These are phyloP conservation scores for Suillus subalutaceus DNA, from an alignment of 768 basidiomycete species.

Conservation along the genomic window DNA sequence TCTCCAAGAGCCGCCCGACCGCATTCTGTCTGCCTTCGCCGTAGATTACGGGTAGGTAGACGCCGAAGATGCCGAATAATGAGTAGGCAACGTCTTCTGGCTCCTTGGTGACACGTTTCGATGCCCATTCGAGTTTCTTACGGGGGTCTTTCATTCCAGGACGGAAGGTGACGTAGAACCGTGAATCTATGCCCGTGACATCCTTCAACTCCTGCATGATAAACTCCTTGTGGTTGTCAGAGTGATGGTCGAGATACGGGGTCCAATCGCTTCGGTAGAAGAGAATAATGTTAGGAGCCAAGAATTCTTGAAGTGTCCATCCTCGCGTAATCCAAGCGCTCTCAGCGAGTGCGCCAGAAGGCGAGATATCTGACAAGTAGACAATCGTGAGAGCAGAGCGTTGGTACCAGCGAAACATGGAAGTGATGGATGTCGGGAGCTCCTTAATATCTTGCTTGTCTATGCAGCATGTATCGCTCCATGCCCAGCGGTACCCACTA, in stretches of 20 bases:
- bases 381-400: background rate
- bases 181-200: background rate
- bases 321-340: background rate
- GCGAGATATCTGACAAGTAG: background rate
- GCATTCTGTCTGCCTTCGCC: background rate
- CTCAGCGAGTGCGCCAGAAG: background rate
- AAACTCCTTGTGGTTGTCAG: background rate
- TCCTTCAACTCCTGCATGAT: background rate
- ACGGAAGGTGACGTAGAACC: background rate
- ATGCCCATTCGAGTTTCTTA: background rate
- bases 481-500: background rate
- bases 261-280: slow-evolving; percentile 30
- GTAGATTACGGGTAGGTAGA: background rate
- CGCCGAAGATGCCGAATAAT: background rate
- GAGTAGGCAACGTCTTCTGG: background rate
- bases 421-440: background rate
- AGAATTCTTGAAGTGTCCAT: slow-evolving; percentile 4
- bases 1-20: background rate
- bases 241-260: slow-evolving; percentile 3
- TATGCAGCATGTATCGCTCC: background rate
- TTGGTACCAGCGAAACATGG: background rate
- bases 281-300: slow-evolving; percentile 5
- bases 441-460: background rate
- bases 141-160: background rate
- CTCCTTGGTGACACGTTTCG: background rate